A percentile compares a stretch with the other conserved stretches of the same genome.
Conservation (phyloP, 2,329 filamentous ascomycete genomes). For the Berkeleyomyces rouxiae region DNA sequence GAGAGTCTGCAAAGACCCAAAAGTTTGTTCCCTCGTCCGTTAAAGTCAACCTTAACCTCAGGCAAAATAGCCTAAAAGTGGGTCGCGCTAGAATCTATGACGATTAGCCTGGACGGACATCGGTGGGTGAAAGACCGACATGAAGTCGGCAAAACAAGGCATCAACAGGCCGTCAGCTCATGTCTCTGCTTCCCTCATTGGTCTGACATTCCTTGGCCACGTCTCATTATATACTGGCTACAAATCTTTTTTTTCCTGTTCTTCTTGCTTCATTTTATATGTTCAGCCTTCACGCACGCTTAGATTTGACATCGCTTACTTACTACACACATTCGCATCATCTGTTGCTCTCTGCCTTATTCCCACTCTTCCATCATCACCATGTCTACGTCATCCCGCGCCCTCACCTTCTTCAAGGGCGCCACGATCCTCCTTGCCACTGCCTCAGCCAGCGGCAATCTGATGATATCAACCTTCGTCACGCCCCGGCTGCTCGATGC, state of each 20-base stretch:
- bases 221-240: background rate
- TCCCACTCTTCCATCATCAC: background rate
- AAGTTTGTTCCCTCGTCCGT: too few relatives aligned
- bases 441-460: background rate
- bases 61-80: too few relatives aligned
- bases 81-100: background rate
- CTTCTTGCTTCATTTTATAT: too few relatives aligned
- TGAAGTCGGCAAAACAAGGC: background rate
- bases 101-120: background rate
- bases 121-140: background rate
- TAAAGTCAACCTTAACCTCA: too few relatives aligned
- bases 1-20: too few relatives aligned
- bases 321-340: background rate
- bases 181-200: background rate
- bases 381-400: background rate
- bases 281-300: too few relatives aligned
- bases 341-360: background rate
- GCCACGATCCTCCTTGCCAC: conserved; percentile 1
- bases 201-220: background rate
- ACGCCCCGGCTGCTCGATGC: conserved; percentile 10
- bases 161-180: background rate
- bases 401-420: conserved; percentile 2
- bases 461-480: background rate
- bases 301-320: background rate
- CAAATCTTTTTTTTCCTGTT: too few relatives aligned